A percentile compares a stretch with the other conserved stretches of the same genome.
These are phyloP conservation scores for Roridomyces roridus DNA, from an alignment of 768 basidiomycete genomes.

Conservation along the genomic window DNA sequence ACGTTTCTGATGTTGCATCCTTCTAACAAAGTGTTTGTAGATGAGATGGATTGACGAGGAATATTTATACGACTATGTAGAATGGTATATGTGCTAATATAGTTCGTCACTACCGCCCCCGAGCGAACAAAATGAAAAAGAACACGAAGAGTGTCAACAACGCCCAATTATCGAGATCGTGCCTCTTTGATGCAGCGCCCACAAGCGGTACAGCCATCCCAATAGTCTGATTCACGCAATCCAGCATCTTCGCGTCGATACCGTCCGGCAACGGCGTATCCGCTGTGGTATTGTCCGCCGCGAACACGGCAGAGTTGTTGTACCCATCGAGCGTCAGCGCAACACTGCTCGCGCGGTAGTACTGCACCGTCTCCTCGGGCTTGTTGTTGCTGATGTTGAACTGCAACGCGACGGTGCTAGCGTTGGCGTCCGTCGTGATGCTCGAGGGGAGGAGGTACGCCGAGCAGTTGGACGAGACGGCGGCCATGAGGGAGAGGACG, in stretches of 20 bases:
- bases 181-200: constrained; percentile 1
- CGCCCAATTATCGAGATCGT: no score
- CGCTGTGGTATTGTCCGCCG: constrained; percentile 31
- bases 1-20: no score
- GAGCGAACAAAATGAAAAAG: no score
- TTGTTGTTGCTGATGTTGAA: constrained; percentile 36
- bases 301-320: constrained; percentile 59
- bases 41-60: no score
- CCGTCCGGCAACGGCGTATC: constrained; percentile 47
- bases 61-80: no score
- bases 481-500: constrained; percentile 42
- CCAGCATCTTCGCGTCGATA: constrained; percentile 46
- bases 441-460: constrained; percentile 35
- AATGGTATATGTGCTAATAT: no score
- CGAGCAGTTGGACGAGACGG: constrained; percentile 48
- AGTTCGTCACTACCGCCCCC: no score
- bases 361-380: constrained; percentile 60
- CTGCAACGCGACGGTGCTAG: constrained; percentile 38
- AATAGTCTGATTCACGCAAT: constrained; percentile 61
- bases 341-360: constrained; percentile 63
- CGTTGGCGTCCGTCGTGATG: constrained; percentile 24
- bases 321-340: constrained; percentile 64
- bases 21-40: no score
- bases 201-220: constrained; percentile 29
- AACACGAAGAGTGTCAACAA: no score